Conservation (phyloP, 2,329 filamentous ascomycete species). For the Raffaelea ambrosiae region DNA sequence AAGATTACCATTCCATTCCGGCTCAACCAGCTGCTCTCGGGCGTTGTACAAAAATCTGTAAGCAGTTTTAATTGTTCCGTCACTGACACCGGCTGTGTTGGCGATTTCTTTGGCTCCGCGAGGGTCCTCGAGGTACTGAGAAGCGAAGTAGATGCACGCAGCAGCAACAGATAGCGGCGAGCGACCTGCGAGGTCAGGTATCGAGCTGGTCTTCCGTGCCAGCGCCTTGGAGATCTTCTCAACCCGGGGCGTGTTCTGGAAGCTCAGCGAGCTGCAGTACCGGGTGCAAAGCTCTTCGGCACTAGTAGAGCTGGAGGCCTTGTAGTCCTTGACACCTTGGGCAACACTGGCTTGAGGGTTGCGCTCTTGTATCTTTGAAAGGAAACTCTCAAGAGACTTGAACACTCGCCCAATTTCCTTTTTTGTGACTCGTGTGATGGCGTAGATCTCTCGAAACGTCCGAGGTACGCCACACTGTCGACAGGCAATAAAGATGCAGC, state of each 20-base stretch:
- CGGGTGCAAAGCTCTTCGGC: constrained; percentile 80
- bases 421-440: constrained; percentile 86
- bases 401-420: constrained; percentile 97
- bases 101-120: constrained; percentile 84
- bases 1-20: constrained; percentile 47
- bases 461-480: constrained; percentile 80
- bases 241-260: constrained; percentile 62
- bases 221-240: constrained; percentile 73
- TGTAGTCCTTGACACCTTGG: constrained; percentile 54
- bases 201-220: constrained; percentile 66
- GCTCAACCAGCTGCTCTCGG: constrained; percentile 50
- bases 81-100: constrained; percentile 76
- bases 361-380: constrained; percentile 63
- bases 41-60: constrained; percentile 81
- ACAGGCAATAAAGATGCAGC: constrained; percentile 96
- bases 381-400: constrained; percentile 84
- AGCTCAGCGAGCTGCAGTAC: constrained; percentile 76
- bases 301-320: constrained; percentile 66
- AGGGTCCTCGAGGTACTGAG: constrained; percentile 71
- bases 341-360: constrained; percentile 38
- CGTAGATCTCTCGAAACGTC: constrained; percentile 90
- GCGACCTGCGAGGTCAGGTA: constrained; percentile 79
- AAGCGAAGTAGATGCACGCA: constrained; percentile 94
- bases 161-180: constrained; percentile 91
- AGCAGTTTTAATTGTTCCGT: constrained; percentile 91